These are phyloP conservation scores for Funneliformis caledonium DNA, from an alignment of 371 early-diverging fungal species.

Conservation along the genomic window DNA sequence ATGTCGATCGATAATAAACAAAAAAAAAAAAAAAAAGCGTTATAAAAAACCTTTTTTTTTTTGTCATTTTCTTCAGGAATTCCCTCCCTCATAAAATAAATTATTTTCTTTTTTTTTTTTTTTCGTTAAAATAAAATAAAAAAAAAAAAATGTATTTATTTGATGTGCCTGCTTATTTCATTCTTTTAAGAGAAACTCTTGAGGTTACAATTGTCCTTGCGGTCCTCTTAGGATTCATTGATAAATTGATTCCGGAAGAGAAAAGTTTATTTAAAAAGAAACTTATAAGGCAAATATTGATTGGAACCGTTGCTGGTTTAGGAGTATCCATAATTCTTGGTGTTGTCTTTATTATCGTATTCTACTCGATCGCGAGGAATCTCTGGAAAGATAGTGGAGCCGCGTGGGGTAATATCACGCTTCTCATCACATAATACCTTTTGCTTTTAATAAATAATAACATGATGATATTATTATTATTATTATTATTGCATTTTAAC, in stretches of 20 bases:
- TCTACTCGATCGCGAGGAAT: constrained; percentile 64
- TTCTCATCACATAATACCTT: background rate
- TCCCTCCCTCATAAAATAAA: no score
- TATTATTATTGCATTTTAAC: constrained; percentile 38
- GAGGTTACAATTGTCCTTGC: constrained; percentile 86
- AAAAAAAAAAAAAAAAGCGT: no score
- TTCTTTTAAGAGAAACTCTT: constrained; percentile 81
- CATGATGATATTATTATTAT: no score
- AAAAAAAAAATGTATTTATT: constrained; percentile 53
- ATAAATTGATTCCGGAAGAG: constrained; percentile 50
- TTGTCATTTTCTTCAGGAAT: no score
- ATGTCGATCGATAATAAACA: no score
- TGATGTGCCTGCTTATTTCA: constrained; percentile 81
- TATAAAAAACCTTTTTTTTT: no score
- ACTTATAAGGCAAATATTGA: constrained; percentile 57
- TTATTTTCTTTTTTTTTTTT: background rate
- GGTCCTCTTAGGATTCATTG: constrained; percentile 74
- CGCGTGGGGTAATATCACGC: constrained; percentile 69
- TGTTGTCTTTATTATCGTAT: constrained; percentile 72
- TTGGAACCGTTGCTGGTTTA: constrained; percentile 66
- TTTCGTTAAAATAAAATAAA: no score
- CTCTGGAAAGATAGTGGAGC: constrained; percentile 73
- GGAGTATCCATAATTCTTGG: constrained; percentile 70
- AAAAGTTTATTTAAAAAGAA: constrained; percentile 41
- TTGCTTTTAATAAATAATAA: background rate